Conservation (phyloP, 106 monocot species). For the Dioscorea alata region DNA sequence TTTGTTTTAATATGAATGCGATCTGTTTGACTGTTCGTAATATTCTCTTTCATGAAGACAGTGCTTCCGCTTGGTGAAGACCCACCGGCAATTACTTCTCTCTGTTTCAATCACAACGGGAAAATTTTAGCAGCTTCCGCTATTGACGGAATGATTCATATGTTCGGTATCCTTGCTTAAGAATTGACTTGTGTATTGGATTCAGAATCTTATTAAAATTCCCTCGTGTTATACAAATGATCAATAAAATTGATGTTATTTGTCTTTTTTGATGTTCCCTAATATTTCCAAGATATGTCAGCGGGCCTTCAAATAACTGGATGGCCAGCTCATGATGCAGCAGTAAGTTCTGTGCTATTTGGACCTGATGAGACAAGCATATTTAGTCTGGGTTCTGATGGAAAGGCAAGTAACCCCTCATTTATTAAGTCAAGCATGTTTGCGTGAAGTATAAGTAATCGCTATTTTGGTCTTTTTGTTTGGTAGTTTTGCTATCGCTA, state of each 20-base stretch:
- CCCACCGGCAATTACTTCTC: slow-evolving; percentile 91
- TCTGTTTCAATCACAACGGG: slow-evolving; percentile 96
- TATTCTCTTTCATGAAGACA: slow-evolving; percentile 51
- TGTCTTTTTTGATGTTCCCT: no score
- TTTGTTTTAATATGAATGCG: neutral
- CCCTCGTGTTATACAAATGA: no score
- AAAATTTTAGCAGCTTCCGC: slow-evolving; percentile 94
- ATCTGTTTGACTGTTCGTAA: slow-evolving; percentile 9
- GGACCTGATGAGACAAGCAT: slow-evolving; percentile 98
- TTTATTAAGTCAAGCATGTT: no score
- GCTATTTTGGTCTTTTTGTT: no score
- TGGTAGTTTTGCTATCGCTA: no score
- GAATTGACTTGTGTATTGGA: no score
- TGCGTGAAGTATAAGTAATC: no score
- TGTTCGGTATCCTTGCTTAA: slow-evolving; percentile 81
- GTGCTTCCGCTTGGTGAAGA: slow-evolving; percentile 94
- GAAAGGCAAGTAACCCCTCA: slow-evolving; percentile 48
- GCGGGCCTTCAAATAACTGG: slow-evolving; percentile 94
- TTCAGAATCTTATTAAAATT: no score
- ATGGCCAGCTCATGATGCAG: slow-evolving; percentile 97
- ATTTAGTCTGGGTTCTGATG: slow-evolving; percentile 93
- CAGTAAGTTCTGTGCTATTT: slow-evolving; percentile 81
- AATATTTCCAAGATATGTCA: slow-evolving; percentile 62
- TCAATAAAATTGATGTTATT: no score
- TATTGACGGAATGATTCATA: slow-evolving; percentile 96